Base-by-base conservation (phyloP, 2,329 filamentous ascomycete species). In the Fusarium sp. region DNA sequence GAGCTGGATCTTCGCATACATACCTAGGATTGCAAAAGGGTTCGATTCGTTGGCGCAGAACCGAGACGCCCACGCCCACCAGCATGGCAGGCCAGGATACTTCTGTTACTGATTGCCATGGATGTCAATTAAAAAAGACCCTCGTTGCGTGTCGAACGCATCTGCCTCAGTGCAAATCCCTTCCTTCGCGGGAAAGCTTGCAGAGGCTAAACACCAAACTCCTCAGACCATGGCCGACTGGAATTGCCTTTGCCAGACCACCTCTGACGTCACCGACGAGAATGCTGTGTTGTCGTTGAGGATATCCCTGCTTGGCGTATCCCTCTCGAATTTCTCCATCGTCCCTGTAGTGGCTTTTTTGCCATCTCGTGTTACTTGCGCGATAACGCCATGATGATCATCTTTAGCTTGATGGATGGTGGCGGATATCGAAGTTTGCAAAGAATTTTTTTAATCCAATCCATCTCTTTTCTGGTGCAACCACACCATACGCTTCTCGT, bases 241-340 rank as follows among this genome's bases (percentile, higher is more conserved):
- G 31, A 61, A 38, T 59, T 44, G 31, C 58, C 65, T 46, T 61
- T 38, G 50, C 51, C 27, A 58, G 51, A 50, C 54, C 46, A 56
- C 16, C 55, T 16, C 64, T 74, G 72, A 74, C 72, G 72, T 74
- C 72, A 74, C 58, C 34, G 60, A 64, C 60, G 61, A 65, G 27
- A 62, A 62, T 33, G 59, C 40, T 64, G 36, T 53, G 53, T 27
- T 58, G 63, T 50, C 34, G 53, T 46, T 46, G 34, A 63, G 55
- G 44, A 25, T 10, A 51, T 66, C 46, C 57, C 50, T 69, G 65
- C 60, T 62, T 64, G 36, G 40, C 13, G 40, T 29, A 20, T 20
- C 44, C 29, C 44, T 51, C 42, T 40, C 34, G 7, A 44, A 38
- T 54, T 38, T 29, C 36, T 72, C 65, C 42, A 38, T 38, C 6